These are phyloP conservation scores for Paramecium caudatum DNA, from an alignment of 73 alveolate species.

Conservation along the genomic window DNA sequence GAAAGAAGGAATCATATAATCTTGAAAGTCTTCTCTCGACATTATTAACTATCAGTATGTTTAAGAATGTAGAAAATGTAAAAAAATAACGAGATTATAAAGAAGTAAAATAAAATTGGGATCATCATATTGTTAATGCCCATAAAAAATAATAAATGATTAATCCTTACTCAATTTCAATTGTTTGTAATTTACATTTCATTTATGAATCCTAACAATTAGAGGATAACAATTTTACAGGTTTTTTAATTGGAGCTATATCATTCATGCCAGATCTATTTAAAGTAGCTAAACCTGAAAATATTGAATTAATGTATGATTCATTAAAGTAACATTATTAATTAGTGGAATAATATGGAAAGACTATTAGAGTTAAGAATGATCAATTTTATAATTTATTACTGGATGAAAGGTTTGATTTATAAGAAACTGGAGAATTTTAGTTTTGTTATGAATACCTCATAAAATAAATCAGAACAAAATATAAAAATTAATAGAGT, in stretches of 20 bases:
- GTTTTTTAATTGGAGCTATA: constrained; percentile 22
- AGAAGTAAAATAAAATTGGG: constrained; percentile 58
- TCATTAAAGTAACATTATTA: constrained; percentile 29
- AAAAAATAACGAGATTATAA: constrained; percentile 58
- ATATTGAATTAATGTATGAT: constrained; percentile 54
- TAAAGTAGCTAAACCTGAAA: constrained; percentile 63
- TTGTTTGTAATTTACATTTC: constrained; percentile 39
- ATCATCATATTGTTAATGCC: constrained; percentile 33
- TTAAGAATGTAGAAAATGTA: constrained; percentile 57
- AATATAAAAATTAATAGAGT: not conserved
- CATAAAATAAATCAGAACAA: constrained; percentile 37
- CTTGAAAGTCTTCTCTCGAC: constrained; percentile 44
- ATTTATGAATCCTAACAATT: constrained; percentile 37
- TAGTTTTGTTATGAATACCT: constrained; percentile 62
- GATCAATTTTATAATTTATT: constrained; percentile 24
- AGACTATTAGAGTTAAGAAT: constrained; percentile 39
- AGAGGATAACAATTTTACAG: constrained; percentile 50
- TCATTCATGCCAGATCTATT: constrained; percentile 53
- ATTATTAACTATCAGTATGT: constrained; percentile 48
- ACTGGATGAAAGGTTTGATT: constrained; percentile 59
- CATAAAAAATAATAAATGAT: constrained; percentile 35
- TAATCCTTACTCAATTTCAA: constrained; percentile 52
- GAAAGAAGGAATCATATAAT: constrained; percentile 26
- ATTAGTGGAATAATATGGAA: constrained; percentile 50
- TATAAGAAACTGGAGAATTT: constrained; percentile 65